Base-by-base conservation (phyloP, 257 asterid genomes). In the Solanum acaule region DNA sequence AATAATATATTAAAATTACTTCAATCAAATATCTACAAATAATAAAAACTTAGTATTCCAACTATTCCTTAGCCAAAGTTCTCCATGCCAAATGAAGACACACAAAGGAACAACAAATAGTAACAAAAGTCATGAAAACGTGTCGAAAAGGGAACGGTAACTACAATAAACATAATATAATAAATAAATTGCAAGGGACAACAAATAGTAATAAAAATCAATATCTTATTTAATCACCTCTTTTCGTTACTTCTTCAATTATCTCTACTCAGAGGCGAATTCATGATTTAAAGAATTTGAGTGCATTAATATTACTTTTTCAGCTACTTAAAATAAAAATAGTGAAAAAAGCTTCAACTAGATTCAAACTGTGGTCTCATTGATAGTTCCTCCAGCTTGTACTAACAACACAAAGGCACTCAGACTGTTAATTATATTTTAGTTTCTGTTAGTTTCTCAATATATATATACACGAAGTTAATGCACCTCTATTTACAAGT, bases 261-360 rank as follows among this genome's bases (percentile, higher is more conserved):
- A 49, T 16, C 1, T 49, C 63, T 49, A 49, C 0, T 52, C 10
- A 52, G n/a, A 16, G 3, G 0, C 1, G 63, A 2, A 16, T 3
- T 18, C 4, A 18, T 0, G 0, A 52, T 52, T 18, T 52, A 52
- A 52, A 52, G 4, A 56, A 0, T 56, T 56, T 0, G 0, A 0
- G 0, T 56, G 63, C 2, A 18, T 18, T 0, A 56, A 56, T 56
- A 56, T 18, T 18, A 18, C 4, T 6, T 18, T 16, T 52, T 18
- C 10, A 52, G 10, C 4, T 18, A 1, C 10, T 18, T 18, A 18
- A 56, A 56, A 56, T 56, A 56, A 18, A 56, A 56, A 6, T 2
- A 16, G 65, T 56, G 65, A 56, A 56, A 56, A 18, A 6, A 56
- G 10, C 10, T 56, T 6, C n/a, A 6, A 18, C n/a, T 56, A 56